These are phyloP conservation scores for Populus trichocarpa DNA, from an alignment of 441 rosid species.

Conservation along the genomic window DNA sequence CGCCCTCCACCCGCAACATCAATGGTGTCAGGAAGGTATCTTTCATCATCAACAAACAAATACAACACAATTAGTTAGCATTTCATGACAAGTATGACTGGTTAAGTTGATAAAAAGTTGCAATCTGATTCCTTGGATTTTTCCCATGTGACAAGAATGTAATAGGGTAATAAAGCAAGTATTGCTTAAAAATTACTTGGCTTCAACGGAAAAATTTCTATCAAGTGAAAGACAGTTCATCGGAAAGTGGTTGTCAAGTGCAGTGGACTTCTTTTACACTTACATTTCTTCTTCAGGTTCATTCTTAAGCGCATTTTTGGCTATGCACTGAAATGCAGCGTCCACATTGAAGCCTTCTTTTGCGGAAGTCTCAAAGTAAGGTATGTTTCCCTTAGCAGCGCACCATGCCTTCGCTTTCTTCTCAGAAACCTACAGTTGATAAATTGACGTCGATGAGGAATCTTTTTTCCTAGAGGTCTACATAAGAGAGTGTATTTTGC, in stretches of 20 bases:
- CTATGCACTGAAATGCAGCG: constrained; percentile 67
- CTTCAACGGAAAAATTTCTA: neutral
- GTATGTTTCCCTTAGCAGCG: constrained; percentile 74
- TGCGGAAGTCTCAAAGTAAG: constrained; percentile 78
- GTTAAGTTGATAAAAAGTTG: neutral
- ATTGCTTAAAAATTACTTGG: neutral
- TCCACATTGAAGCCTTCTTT: constrained; percentile 81
- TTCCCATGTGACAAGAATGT: neutral
- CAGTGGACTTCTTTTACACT: constrained; percentile 16
- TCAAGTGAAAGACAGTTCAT: neutral
- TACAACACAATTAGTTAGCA: constrained; percentile 9
- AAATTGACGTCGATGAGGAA: constrained; percentile 17
- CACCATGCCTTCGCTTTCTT: constrained; percentile 84
- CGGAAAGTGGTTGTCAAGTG: neutral
- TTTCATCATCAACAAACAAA: constrained; percentile 21
- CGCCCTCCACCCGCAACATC: constrained; percentile 55
- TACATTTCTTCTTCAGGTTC: constrained; percentile 83
- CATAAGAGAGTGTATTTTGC: neutral
- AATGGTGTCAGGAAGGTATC: constrained; percentile 73
- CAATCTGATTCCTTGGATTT: neutral
- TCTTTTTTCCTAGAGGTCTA: neutral
- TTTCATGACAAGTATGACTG: neutral
- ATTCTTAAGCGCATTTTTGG: constrained; percentile 70
- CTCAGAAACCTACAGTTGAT: constrained; percentile 53
- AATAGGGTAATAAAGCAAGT: neutral